Evolutionary conservation across 805 yeast species (phyloP).

Genomic region (Crinitomyces ghanaensis): DNA sequence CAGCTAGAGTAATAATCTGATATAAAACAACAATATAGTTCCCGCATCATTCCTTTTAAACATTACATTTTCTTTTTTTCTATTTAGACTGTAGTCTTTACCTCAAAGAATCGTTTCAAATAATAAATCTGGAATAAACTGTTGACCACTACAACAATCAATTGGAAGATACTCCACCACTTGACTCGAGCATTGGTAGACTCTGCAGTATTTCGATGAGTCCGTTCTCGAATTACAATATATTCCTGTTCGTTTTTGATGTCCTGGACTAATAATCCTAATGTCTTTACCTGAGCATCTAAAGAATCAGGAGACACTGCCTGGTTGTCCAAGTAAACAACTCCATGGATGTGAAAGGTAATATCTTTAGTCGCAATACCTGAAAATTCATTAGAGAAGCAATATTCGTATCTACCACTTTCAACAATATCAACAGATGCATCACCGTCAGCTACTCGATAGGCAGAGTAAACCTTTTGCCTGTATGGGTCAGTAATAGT

Average conservation of each 20-base stretch:
- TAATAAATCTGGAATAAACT: slow-evolving; percentile 90
- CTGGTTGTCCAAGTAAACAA: slow-evolving; percentile 70
- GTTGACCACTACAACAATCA: slow-evolving; percentile 72
- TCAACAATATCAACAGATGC: slow-evolving; percentile 51
- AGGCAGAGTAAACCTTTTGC: slow-evolving; percentile 38
- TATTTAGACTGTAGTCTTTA: slow-evolving; percentile 73
- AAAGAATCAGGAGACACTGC: slow-evolving; percentile 67
- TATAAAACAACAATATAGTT: too few species aligned
- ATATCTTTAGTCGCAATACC: slow-evolving; percentile 73
- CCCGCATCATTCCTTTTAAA: too few species aligned
- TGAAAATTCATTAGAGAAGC: slow-evolving; percentile 82
- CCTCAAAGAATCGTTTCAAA: slow-evolving; percentile 91
- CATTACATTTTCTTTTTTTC: too few species aligned
- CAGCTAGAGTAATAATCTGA: too few species aligned
- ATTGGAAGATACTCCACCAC: slow-evolving; percentile 95
- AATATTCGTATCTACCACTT: slow-evolving; percentile 70
- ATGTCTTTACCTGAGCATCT: slow-evolving; percentile 70
- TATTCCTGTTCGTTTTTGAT: slow-evolving; percentile 85
- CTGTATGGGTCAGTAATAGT: slow-evolving; percentile 41
- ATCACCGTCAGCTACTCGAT: slow-evolving; percentile 70
- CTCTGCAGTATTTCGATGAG: slow-evolving; percentile 97
- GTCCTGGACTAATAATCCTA: slow-evolving; percentile 67
- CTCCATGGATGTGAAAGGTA: slow-evolving; percentile 90
- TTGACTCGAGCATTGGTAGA: slow-evolving; percentile 93
- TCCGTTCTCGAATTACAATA: slow-evolving; percentile 90